These are phyloP conservation scores for Lentinula novae-zelandiae DNA, from an alignment of 1,284 basidiomycete genomes.

Conservation along the genomic window DNA sequence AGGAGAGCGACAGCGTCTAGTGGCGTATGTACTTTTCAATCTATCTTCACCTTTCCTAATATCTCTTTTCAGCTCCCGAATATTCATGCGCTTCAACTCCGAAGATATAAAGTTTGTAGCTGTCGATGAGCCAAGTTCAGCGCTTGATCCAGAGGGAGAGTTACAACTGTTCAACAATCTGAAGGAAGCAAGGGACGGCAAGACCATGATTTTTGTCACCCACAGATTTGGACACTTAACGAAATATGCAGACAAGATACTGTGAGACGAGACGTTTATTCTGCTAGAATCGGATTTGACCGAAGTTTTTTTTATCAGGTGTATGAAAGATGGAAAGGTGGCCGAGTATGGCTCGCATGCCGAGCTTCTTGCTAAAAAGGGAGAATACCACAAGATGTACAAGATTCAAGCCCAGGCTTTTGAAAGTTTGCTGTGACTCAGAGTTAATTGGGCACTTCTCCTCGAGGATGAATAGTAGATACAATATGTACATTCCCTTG, in stretches of 20 bases:
- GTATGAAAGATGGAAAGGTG: conserved; percentile 32
- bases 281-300: no score
- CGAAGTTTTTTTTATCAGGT: conserved; percentile 19
- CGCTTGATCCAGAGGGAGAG: conserved; percentile 35
- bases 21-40: conserved; percentile 34
- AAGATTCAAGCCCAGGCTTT: conserved; percentile 23
- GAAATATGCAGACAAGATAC: conserved; percentile 35
- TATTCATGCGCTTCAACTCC: conserved; percentile 34
- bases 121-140: conserved; percentile 37
- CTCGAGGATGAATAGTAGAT: no score
- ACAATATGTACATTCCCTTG: no score
- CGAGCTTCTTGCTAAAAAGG: conserved; percentile 26
- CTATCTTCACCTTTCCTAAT: background rate
- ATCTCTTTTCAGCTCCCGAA: conserved; percentile 28
- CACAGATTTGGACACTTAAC: conserved; percentile 33
- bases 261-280: conserved; percentile 26
- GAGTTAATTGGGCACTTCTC: no score
- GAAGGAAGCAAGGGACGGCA: conserved; percentile 23
- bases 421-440: background rate
- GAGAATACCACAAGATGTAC: conserved; percentile 29
- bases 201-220: conserved; percentile 36
- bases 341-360: conserved; percentile 30
- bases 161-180: conserved; percentile 30
- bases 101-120: conserved; percentile 30
- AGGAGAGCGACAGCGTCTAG: conserved; percentile 43